Evolutionary conservation across 257 asterid genomes (phyloP).

Genomic region (Fraxinus americana): DNA sequence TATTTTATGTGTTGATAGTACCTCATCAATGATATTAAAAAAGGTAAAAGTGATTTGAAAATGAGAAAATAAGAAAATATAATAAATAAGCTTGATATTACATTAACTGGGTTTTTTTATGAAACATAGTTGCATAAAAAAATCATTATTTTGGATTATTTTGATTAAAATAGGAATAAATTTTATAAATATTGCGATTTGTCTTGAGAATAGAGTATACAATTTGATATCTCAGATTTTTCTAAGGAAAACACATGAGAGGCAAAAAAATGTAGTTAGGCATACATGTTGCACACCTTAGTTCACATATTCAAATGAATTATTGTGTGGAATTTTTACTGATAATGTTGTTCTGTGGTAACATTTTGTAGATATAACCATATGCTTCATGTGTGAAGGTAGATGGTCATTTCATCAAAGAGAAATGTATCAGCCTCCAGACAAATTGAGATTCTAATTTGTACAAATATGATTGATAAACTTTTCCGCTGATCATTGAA

Average conservation of each 20-base stretch:
- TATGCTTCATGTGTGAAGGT: background rate
- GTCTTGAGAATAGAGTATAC: background rate
- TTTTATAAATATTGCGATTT: background rate
- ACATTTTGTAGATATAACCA: background rate
- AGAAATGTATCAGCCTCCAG: background rate
- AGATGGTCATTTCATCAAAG: background rate
- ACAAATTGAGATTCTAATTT: background rate
- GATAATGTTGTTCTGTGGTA: background rate
- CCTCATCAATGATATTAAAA: too few species aligned
- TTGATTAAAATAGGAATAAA: background rate
- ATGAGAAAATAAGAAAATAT: too few species aligned
- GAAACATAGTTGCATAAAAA: background rate
- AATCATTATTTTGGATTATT: background rate
- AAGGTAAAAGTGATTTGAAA: too few species aligned
- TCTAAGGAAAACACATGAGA: background rate
- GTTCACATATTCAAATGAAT: background rate
- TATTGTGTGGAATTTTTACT: background rate
- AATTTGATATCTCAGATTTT: background rate
- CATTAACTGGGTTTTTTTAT: background rate
- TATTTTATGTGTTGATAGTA: background rate
- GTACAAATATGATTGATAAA: background rate
- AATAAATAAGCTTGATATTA: background rate
- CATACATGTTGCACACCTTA: too few species aligned
- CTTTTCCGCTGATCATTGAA: background rate
- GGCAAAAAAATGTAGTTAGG: background rate